Evolutionary conservation across 345 rosid species (phyloP).

Genomic region (Sonneratia alba): DNA sequence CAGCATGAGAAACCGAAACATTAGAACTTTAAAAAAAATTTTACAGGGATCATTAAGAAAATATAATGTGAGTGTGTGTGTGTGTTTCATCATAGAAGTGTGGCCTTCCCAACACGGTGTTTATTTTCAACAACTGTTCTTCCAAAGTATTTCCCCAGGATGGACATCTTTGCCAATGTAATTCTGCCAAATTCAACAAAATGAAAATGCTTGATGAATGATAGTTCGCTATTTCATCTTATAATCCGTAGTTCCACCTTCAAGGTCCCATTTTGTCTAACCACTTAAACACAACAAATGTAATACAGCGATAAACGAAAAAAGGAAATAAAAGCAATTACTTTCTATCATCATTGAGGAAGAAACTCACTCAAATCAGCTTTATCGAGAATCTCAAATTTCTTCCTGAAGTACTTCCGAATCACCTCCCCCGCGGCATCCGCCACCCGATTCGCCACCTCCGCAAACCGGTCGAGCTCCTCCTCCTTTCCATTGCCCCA

Average conservation of each 20-base stretch:
- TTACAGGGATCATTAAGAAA: background rate
- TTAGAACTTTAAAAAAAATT: too few relatives aligned
- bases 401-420: slow-evolving; percentile 67
- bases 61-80: too few relatives aligned
- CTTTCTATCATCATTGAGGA: background rate
- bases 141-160: background rate
- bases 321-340: too few relatives aligned
- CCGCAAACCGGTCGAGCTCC: slow-evolving; percentile 39
- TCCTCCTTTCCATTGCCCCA: background rate
- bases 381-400: slow-evolving; percentile 73
- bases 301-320: background rate
- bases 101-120: background rate
- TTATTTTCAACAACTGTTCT: background rate
- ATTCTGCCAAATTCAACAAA: background rate
- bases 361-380: slow-evolving; percentile 57
- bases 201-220: background rate
- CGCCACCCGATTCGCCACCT: slow-evolving; percentile 54
- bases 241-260: background rate
- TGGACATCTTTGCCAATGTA: background rate
- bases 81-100: background rate
- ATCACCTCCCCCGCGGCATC: slow-evolving; percentile 90
- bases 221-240: background rate
- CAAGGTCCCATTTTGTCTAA: background rate
- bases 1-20: background rate
- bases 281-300: background rate